Conservation (phyloP, 2,329 filamentous ascomycete species). For the Exophiala bonariae region DNA sequence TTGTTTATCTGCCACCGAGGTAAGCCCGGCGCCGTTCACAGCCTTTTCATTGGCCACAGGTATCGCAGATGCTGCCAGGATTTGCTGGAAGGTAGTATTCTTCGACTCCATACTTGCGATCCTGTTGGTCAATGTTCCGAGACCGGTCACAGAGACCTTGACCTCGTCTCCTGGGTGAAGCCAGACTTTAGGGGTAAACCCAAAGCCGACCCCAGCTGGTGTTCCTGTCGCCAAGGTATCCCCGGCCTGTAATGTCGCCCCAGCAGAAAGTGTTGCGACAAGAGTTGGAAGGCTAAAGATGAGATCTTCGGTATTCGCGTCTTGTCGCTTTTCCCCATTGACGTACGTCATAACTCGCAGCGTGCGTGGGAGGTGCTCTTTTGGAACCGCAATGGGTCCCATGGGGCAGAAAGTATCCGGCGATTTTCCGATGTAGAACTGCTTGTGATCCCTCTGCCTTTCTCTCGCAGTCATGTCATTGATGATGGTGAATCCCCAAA, state of each 20-base stretch:
- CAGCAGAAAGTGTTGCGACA: constrained; percentile 49
- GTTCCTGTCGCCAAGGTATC: constrained; percentile 55
- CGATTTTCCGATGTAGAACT: constrained; percentile 61
- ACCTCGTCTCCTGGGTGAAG: constrained; percentile 41
- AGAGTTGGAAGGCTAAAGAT: constrained; percentile 52
- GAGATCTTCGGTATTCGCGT: constrained; percentile 49
- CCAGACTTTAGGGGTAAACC: constrained; percentile 42
- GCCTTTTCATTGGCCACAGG: constrained; percentile 26
- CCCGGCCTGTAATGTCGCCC: constrained; percentile 52
- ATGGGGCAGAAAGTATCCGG: constrained; percentile 59
- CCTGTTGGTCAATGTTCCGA: constrained; percentile 45
- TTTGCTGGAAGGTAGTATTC: constrained; percentile 23
- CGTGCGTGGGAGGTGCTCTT: constrained; percentile 43
- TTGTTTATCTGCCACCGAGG: constrained; percentile 42
- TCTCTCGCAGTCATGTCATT: constrained; percentile 59
- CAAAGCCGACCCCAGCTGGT: constrained; percentile 41
- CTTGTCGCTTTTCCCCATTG: constrained; percentile 53
- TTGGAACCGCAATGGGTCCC: constrained; percentile 55
- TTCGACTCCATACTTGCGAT: constrained; percentile 32
- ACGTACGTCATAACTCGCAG: constrained; percentile 47
- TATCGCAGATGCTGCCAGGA: constrained; percentile 23
- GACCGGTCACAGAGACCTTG: constrained; percentile 40
- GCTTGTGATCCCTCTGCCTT: constrained; percentile 58
- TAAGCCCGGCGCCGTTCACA: constrained; percentile 36
- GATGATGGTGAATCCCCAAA: constrained; percentile 59